These are phyloP conservation scores for Mentha longifolia DNA, from an alignment of 257 asterid species.

Conservation along the genomic window DNA sequence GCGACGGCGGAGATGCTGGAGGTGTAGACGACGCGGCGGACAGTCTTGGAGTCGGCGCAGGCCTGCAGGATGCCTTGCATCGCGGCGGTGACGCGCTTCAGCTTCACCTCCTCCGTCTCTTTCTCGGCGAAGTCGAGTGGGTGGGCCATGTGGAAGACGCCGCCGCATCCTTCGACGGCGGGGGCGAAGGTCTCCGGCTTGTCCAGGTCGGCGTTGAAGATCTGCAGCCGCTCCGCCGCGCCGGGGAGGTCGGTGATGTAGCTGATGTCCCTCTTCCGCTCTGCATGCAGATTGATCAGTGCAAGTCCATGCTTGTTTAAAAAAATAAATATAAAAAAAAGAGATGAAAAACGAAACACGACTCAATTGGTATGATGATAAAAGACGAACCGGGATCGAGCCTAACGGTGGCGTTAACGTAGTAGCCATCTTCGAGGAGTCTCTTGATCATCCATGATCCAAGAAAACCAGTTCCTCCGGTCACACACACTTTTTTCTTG, in stretches of 20 bases:
- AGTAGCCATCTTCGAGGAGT: slow-evolving; percentile 56
- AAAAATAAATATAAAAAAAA: too few relatives aligned
- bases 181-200: slow-evolving; percentile 50
- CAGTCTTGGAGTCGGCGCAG: slow-evolving; percentile 55
- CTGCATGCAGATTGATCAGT: neutral
- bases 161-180: slow-evolving; percentile 65
- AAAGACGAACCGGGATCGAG: slow-evolving; percentile 17
- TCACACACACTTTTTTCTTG: slow-evolving; percentile 49
- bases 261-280: slow-evolving; percentile 51
- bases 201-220: slow-evolving; percentile 65
- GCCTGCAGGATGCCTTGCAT: slow-evolving; percentile 46
- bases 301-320: too few relatives aligned
- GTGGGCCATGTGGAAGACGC: slow-evolving; percentile 79
- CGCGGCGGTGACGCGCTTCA: slow-evolving; percentile 37
- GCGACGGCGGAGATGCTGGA: slow-evolving; percentile 47
- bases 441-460: slow-evolving; percentile 55
- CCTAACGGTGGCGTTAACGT: slow-evolving; percentile 49
- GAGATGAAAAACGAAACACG: too few relatives aligned
- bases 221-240: slow-evolving; percentile 53
- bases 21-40: slow-evolving; percentile 56
- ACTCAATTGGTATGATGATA: too few relatives aligned
- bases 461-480: slow-evolving; percentile 53
- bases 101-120: slow-evolving; percentile 51
- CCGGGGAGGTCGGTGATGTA: slow-evolving; percentile 58
- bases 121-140: slow-evolving; percentile 56